Base-by-base conservation (phyloP, 495 filamentous ascomycete genomes). In the Aspergillus diversus region DNA sequence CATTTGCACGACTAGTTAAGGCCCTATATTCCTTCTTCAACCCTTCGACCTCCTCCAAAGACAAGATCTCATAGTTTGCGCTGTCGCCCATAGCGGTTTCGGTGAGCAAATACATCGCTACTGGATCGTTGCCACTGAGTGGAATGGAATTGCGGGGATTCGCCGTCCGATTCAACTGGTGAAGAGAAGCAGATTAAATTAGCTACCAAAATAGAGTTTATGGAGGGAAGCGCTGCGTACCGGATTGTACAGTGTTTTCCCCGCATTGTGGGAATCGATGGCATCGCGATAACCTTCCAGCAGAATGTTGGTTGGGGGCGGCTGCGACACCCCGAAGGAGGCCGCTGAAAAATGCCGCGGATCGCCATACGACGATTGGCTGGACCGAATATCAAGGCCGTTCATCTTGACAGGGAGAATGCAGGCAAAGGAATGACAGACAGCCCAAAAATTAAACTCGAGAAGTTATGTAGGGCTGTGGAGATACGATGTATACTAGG, bases 51-150 rank as follows among this genome's bases (percentile, higher is more conserved):
- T 97, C 93, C 68, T 96, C 93, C 49, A 92, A 87, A 0, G 93
- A 92, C 16, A 98, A 79, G 11, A 99, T 85, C 70, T 95, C 89
- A 72, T 86, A 98, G 61, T 86, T 76, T 67, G 86, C 86, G 73
- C 92, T 94, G 74, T 99, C 95, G 47, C 86, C 85, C 63, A 97
- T 86, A 9, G 95, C 95, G 33, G 92, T 97, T 76, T 97, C 94
- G 65, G 94, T 93, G 57, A 99, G 81, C 15, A 99, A 80, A 74
- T 98, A 96, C 75, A 97, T 84, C 9, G 81, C 79, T 21, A 90
- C 83, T 9, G 83, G 84, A 67, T 90, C 87, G 60, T 76, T 78
- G 54, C 75, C 65, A 62, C 83, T 79, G 31, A 82, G 71, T 12
- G 77, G 71, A 17, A 73, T 74, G 7, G 81, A 81, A 63, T 73